phyloP scores from a whole-genome alignment of 306 rosid species.

The Rubus parviflorus region DNA sequence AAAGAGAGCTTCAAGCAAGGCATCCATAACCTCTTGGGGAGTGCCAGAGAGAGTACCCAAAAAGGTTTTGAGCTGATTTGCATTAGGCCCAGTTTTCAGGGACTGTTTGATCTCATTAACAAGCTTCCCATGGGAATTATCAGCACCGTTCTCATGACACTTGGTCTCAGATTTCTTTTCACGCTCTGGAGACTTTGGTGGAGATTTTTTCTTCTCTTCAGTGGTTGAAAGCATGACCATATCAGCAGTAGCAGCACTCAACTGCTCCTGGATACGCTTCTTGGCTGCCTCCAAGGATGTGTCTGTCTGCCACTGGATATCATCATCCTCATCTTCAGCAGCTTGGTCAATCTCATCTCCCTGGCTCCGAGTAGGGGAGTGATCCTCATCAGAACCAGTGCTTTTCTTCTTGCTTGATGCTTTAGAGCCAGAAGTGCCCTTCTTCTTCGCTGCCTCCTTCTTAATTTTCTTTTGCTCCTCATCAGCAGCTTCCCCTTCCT shows the following conservation, averaged over 20 bases:
- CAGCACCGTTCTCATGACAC: conserved; percentile 34
- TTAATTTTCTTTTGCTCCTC: conserved; percentile 65
- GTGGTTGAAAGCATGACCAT: conserved; percentile 74
- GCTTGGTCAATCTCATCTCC: conserved; percentile 48
- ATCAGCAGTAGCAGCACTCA: conserved; percentile 69
- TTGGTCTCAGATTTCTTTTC: conserved; percentile 22
- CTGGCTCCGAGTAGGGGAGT: conserved; percentile 52
- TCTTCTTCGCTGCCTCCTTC: conserved; percentile 62
- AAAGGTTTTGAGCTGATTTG: conserved; percentile 40
- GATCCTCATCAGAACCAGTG: conserved; percentile 67
- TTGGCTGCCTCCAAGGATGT: conserved; percentile 70
- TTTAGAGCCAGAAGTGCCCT: conserved; percentile 46
- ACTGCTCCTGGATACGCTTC: conserved; percentile 72
- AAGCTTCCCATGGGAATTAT: conserved; percentile 22
- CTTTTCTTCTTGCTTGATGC: conserved; percentile 51
- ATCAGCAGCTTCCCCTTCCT: conserved; percentile 78
- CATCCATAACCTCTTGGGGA: conserved; percentile 55
- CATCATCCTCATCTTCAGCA: conserved; percentile 40
- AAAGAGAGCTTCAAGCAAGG: conserved; percentile 51
- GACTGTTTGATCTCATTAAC: conserved; percentile 42
- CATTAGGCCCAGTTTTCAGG: conserved; percentile 45
- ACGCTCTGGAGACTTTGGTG: conserved; percentile 38
- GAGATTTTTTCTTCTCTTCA: conserved; percentile 47
- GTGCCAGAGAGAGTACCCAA: conserved; percentile 48
- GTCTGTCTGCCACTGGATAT: conserved; percentile 73